phyloP scores from a whole-genome alignment of 257 asterid species.

The Solanum corneliomulleri region DNA sequence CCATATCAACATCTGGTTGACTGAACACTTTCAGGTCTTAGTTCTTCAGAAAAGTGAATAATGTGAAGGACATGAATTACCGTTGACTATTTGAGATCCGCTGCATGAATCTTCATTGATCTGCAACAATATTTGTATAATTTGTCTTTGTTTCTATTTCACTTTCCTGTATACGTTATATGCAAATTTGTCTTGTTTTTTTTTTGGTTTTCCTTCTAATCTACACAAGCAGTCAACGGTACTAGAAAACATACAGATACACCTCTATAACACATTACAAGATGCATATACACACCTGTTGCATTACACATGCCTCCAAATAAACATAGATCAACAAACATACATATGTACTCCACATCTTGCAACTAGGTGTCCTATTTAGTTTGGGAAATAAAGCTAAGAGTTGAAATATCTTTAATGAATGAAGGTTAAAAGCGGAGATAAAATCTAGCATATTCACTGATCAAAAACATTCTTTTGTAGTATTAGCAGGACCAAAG shows the following conservation, averaged over 20 bases:
- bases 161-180: not conserved
- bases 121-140: not conserved
- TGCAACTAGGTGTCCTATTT: not conserved
- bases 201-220: not conserved
- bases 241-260: not conserved
- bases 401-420: not conserved
- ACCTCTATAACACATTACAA: not conserved
- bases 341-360: not conserved
- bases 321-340: not conserved
- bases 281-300: not conserved
- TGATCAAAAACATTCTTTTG: not conserved
- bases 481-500: not conserved
- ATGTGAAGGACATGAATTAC: not conserved
- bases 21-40: not conserved
- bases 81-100: not conserved
- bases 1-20: not conserved
- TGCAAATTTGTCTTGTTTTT: not conserved
- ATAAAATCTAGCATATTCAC: not conserved
- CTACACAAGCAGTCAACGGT: not conserved
- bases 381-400: not conserved
- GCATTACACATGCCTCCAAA: not conserved
- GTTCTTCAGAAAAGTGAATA: not conserved
- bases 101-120: not conserved
- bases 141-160: not conserved
- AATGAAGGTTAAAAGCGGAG: not conserved